These are phyloP conservation scores for Ceratonia siliqua DNA, from an alignment of 306 rosid genomes.

Conservation along the genomic window DNA sequence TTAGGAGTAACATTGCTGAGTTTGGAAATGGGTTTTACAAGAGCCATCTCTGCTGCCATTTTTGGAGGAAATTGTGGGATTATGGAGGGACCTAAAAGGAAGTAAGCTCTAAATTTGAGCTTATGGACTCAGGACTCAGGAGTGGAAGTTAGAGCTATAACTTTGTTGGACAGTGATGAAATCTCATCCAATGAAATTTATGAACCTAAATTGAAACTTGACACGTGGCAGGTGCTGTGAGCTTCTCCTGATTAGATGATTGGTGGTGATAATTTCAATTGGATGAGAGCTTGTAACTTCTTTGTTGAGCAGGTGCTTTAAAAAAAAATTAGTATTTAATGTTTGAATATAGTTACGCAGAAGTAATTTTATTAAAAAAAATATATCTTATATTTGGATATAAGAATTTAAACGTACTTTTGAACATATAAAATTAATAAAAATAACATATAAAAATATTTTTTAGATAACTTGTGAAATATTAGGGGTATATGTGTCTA, in stretches of 20 bases:
- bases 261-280: slow-evolving; percentile 50
- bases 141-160: slow-evolving; percentile 1
- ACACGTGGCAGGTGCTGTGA: slow-evolving; percentile 51
- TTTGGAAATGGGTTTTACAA: slow-evolving; percentile 81
- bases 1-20: slow-evolving; percentile 53
- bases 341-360: too few species aligned
- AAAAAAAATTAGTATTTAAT: too few species aligned
- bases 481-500: too few species aligned
- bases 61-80: background rate
- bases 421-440: too few species aligned
- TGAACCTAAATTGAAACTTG: slow-evolving; percentile 42
- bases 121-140: background rate
- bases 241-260: slow-evolving; percentile 26
- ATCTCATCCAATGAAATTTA: slow-evolving; percentile 74
- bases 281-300: slow-evolving; percentile 42
- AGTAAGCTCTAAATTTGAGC: slow-evolving; percentile 9
- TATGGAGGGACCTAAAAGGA: background rate
- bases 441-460: too few species aligned
- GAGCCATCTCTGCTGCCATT: slow-evolving; percentile 88
- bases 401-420: too few species aligned
- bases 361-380: too few species aligned
- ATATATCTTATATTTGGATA: too few species aligned
- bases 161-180: slow-evolving; percentile 34
- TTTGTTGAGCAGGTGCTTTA: too few species aligned
- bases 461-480: too few species aligned